These are phyloP conservation scores for Dactylellina cionopaga DNA, from an alignment of 2,329 filamentous ascomycete genomes.

Conservation along the genomic window DNA sequence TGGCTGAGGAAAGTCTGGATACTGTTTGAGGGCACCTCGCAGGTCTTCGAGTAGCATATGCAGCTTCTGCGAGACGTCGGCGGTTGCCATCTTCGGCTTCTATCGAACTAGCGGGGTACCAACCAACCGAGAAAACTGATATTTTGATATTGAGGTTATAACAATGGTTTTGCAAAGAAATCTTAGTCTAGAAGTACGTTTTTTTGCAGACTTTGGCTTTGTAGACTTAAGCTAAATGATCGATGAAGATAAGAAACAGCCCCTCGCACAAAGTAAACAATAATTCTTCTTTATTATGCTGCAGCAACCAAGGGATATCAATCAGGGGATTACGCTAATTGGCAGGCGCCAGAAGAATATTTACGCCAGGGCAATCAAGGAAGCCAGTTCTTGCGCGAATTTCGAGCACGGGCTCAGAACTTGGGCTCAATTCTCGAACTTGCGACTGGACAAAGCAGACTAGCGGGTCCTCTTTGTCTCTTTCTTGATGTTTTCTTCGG, in stretches of 20 bases:
- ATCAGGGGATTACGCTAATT: slow-evolving; percentile 14
- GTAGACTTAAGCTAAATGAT: not conserved
- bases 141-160: not conserved
- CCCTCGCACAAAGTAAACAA: not conserved
- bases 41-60: slow-evolving; percentile 60
- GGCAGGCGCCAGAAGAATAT: slow-evolving; percentile 13
- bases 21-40: slow-evolving; percentile 79
- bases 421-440: not conserved
- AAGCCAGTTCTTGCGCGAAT: slow-evolving; percentile 39
- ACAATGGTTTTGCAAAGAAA: too few species aligned
- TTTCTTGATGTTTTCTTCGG: not conserved
- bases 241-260: not conserved
- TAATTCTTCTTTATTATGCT: slow-evolving; percentile 13
- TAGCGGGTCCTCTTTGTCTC: not conserved
- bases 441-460: not conserved
- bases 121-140: slow-evolving; percentile 25
- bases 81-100: slow-evolving; percentile 27
- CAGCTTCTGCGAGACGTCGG: slow-evolving; percentile 36
- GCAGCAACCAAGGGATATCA: slow-evolving; percentile 28
- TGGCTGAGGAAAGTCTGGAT: slow-evolving; percentile 88
- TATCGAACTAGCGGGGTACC: not conserved
- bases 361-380: slow-evolving; percentile 17
- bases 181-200: too few species aligned
- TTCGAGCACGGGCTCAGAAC: slow-evolving; percentile 18
- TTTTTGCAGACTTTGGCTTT: not conserved